These are phyloP conservation scores for Skeletonema tropicum DNA, from an alignment of 108 stramenopile genomes.

Conservation along the genomic window DNA sequence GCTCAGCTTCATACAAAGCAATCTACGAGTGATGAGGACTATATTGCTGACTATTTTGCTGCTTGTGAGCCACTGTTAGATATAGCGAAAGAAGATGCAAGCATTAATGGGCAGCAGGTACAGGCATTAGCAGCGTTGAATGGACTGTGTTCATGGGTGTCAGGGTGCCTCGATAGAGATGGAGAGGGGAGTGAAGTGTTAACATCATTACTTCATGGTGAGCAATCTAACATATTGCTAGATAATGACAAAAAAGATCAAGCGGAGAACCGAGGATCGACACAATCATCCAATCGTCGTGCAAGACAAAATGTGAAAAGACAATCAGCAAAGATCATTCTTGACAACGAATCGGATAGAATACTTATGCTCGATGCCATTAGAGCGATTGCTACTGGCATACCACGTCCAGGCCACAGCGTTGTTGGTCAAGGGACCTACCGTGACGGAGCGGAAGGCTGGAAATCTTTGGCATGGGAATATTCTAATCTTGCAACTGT, in stretches of 20 bases:
- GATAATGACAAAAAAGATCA: slow-evolving; percentile 12
- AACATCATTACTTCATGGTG: slow-evolving; percentile 20
- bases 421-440: slow-evolving; percentile 72
- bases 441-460: slow-evolving; percentile 64
- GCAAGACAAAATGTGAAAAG: slow-evolving; percentile 18
- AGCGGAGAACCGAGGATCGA: background rate
- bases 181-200: slow-evolving; percentile 41
- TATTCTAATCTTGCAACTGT: slow-evolving; percentile 38
- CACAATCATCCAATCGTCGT: background rate
- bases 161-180: slow-evolving; percentile 41
- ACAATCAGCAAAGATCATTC: slow-evolving; percentile 4
- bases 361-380: slow-evolving; percentile 57
- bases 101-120: slow-evolving; percentile 74
- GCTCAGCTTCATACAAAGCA: slow-evolving; percentile 40
- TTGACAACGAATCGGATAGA: slow-evolving; percentile 23
- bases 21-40: background rate
- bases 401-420: slow-evolving; percentile 70
- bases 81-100: slow-evolving; percentile 65
- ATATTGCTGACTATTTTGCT: slow-evolving; percentile 23
- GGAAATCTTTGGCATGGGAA: slow-evolving; percentile 69
- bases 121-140: slow-evolving; percentile 72
- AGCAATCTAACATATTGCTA: background rate
- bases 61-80: slow-evolving; percentile 66
- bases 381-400: slow-evolving; percentile 72
- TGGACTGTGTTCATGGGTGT: slow-evolving; percentile 74